phyloP scores from a whole-genome alignment of 2,329 filamentous ascomycete genomes.

The Mariannaea elegans region DNA sequence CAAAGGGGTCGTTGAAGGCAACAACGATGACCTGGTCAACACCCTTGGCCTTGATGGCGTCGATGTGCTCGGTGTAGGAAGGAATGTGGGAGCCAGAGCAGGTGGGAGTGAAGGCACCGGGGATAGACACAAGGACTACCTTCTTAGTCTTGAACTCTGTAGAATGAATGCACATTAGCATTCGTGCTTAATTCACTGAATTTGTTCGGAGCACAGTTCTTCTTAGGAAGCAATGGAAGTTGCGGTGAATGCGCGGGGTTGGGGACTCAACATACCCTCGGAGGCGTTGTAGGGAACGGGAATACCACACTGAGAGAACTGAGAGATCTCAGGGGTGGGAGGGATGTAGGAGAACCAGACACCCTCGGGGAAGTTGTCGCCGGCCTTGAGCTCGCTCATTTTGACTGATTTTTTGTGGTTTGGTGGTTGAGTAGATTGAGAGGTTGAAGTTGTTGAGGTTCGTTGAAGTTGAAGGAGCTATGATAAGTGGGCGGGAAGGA shows the following conservation, averaged over 20 bases:
- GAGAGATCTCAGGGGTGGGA: slow-evolving; percentile 72
- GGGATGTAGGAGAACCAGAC: slow-evolving; percentile 88
- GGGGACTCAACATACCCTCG: slow-evolving; percentile 61
- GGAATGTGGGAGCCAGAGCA: slow-evolving; percentile 85
- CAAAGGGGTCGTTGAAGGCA: slow-evolving; percentile 84
- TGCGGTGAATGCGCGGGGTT: slow-evolving; percentile 6
- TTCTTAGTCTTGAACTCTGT: slow-evolving; percentile 67
- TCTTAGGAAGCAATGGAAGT: slow-evolving; percentile 2
- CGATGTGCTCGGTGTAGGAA: slow-evolving; percentile 78
- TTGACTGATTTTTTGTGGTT: slow-evolving; percentile 20
- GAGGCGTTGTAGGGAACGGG: slow-evolving; percentile 82
- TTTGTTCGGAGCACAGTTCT: neutral
- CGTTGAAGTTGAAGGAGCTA: neutral
- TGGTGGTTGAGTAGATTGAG: neutral
- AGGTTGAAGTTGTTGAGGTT: slow-evolving; percentile 6
- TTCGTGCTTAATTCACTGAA: neutral
- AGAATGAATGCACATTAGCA: slow-evolving; percentile 12
- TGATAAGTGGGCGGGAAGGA: slow-evolving; percentile 14
- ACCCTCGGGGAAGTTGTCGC: slow-evolving; percentile 83
- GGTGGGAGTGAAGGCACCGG: slow-evolving; percentile 85
- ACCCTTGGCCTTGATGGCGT: slow-evolving; percentile 78
- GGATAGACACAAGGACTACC: slow-evolving; percentile 64
- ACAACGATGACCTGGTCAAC: slow-evolving; percentile 85
- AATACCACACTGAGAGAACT: slow-evolving; percentile 79
- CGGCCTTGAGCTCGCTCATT: slow-evolving; percentile 76